Percentiles rank a stretch among this genome's conserved stretches.
These are phyloP conservation scores for Scalesia atractyloides DNA, from an alignment of 129 eudicot species.

Conservation along the genomic window DNA sequence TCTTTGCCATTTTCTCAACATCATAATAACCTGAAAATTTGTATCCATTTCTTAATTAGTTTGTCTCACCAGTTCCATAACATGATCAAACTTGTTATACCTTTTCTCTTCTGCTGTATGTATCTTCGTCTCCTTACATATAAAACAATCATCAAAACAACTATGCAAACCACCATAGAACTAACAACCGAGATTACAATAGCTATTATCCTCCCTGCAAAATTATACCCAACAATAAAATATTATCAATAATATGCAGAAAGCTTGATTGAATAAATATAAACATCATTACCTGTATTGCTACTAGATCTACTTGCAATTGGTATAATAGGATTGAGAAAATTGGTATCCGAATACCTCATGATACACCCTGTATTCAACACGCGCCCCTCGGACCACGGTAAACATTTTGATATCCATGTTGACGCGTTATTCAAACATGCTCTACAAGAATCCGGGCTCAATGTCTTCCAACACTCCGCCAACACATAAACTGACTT, in stretches of 20 bases:
- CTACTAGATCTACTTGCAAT: slow-evolving; percentile 47
- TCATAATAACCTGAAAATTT: slow-evolving; percentile 43
- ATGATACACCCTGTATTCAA: slow-evolving; percentile 74
- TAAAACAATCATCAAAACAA: slow-evolving; percentile 44
- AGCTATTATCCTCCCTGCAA: slow-evolving; percentile 54
- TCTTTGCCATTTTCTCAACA: slow-evolving; percentile 52
- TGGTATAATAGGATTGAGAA: slow-evolving; percentile 58
- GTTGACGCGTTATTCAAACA: slow-evolving; percentile 64
- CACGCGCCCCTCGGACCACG: slow-evolving; percentile 71
- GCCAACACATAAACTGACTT: slow-evolving; percentile 63
- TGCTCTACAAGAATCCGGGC: slow-evolving; percentile 46
- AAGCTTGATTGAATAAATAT: not conserved
- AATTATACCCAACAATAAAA: not conserved
- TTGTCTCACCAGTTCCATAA: not conserved
- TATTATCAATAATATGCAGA: not conserved
- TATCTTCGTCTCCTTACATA: slow-evolving; percentile 50
- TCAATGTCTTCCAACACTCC: slow-evolving; percentile 74
- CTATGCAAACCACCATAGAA: slow-evolving; percentile 50
- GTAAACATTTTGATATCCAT: slow-evolving; percentile 54
- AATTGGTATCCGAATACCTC: slow-evolving; percentile 79
- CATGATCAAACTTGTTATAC: slow-evolving; percentile 30
- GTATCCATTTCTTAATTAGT: not conserved
- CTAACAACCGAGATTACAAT: slow-evolving; percentile 55
- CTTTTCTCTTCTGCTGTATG: slow-evolving; percentile 68
- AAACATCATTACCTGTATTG: slow-evolving; percentile 33